Evolutionary conservation across 2,329 filamentous ascomycete genomes (phyloP), one percentile per base, ranked within the genome.

Genomic region (Aspergillus sp.): DNA sequence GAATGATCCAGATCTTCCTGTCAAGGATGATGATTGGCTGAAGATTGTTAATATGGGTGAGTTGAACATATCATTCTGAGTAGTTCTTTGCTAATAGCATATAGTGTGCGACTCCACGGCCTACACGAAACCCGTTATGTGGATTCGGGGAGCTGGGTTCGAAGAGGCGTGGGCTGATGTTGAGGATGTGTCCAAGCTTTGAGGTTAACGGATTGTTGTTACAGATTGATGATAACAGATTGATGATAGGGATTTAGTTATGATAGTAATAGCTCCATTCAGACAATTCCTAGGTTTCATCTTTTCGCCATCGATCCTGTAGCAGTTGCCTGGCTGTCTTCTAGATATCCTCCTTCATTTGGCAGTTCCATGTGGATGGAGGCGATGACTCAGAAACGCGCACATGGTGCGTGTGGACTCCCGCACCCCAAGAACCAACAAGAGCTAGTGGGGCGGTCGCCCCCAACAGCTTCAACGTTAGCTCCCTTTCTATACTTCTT

Each of bases 41-140:
- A 70, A 70, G 57, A 64, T 76, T 56, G 76, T 63, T 3, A 74
- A 77, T 54, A 73, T 76, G 71, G 71, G 73, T 69, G 63, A 62
- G 68, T 57, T 17, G 24, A 47, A 50, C 48, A 45, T 30, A 47
- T 14, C 4, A 11, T 30, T 30, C 3, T 22, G 8, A 8, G 10
- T 8, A 8, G 10, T 7, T 30, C 26, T 30, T 7, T 30, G 26
- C n/a, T 45, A n/a, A 24, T n/a, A 26, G 19, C 49, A 45, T 45
- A 54, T 56, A 74, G 72, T 66, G 35, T 63, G 67, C 51, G 69
- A 73, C 54, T 73, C 69, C 24, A 70, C 73, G 40, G 59, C 66
- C 33, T 61, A 60, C 10, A 49, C 59, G 11, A 38, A 41, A 7
- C 11, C 58, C 3, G 14, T n/a, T 3, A 60, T 66, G 64, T 76